Conservation (phyloP, 805 yeast species). For the Teunomyces aglyptinius region DNA sequence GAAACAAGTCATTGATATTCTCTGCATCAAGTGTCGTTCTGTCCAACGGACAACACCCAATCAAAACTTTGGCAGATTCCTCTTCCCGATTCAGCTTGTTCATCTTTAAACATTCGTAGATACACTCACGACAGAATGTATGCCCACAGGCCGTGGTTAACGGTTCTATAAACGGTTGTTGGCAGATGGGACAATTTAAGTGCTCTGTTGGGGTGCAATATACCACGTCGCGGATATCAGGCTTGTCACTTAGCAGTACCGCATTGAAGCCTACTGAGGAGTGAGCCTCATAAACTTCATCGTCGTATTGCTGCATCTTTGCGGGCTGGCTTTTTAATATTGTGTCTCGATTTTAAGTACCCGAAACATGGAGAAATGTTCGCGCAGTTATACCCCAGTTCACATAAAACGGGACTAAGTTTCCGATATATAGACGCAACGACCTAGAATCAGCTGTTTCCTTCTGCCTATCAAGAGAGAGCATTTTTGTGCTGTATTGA, state of each 20-base stretch:
- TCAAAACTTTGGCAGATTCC: conserved; percentile 7
- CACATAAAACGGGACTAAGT: not conserved
- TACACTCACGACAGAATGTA: conserved; percentile 16
- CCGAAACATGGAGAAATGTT: not conserved
- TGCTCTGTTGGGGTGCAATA: conserved; percentile 30
- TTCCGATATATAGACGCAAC: not conserved
- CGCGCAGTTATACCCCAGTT: not conserved
- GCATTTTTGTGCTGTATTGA: too few relatives aligned
- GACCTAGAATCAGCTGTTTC: not conserved
- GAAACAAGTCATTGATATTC: conserved; percentile 34
- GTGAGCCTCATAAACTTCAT: conserved; percentile 7
- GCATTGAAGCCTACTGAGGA: conserved; percentile 16
- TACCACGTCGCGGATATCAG: conserved; percentile 30
- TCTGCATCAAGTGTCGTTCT: conserved; percentile 44
- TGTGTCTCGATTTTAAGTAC: not conserved
- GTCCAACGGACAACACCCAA: conserved; percentile 57
- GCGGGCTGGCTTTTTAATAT: not conserved
- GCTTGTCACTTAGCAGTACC: conserved; percentile 13
- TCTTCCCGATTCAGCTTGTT: conserved; percentile 15
- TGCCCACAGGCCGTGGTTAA: conserved; percentile 45
- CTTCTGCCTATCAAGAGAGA: not conserved
- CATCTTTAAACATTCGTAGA: conserved; percentile 25
- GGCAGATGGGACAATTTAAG: conserved; percentile 62
- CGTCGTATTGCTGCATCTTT: conserved; percentile 3
- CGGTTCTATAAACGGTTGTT: conserved; percentile 60